Evolutionary conservation across 192 early-diverging fungal species (phyloP), one percentile per base, ranked within the genome.

Genomic region (Lobulomyces angularis): DNA sequence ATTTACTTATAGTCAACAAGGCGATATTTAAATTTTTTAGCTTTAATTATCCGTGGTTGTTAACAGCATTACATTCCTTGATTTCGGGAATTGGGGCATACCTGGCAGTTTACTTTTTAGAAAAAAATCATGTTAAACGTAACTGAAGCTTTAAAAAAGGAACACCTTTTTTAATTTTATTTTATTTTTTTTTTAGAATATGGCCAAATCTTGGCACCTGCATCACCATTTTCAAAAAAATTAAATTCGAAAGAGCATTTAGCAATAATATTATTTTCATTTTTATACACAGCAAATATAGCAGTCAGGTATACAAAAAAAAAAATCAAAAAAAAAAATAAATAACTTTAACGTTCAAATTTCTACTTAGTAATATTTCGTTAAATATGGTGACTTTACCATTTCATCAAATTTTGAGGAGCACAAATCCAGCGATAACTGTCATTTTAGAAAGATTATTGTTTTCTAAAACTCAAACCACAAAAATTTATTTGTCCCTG

Each of bases 201-300:
- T n/a, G n/a, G n/a, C n/a, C n/a, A n/a, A n/a, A n/a, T n/a, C n/a
- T n/a, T n/a, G n/a, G n/a, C n/a, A n/a, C n/a, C n/a, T n/a, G n/a
- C n/a, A n/a, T n/a, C n/a, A n/a, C n/a, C n/a, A n/a, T n/a, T n/a
- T n/a, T n/a, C n/a, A n/a, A n/a, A n/a, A n/a, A n/a, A n/a, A n/a
- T n/a, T n/a, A n/a, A n/a, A n/a, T n/a, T n/a, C n/a, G n/a, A n/a
- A n/a, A n/a, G n/a, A 86, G 35, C 67, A 60, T 40, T 62, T 69
- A 56, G 50, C 77, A 26, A 71, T 91, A 64, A 46, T 78, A 42
- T 59, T 77, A 39, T 92, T 88, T 53, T 88, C 84, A 8, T 58
- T 84, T 20, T 73, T 92, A 1, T 92, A 88, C 49, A 92, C 86
- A 0, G 71, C 82, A 51, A 92, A 92, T 47, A 89, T 92, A 53